These are phyloP conservation scores for Thelonectria blattea DNA, from an alignment of 2,329 filamentous ascomycete genomes.

Conservation along the genomic window DNA sequence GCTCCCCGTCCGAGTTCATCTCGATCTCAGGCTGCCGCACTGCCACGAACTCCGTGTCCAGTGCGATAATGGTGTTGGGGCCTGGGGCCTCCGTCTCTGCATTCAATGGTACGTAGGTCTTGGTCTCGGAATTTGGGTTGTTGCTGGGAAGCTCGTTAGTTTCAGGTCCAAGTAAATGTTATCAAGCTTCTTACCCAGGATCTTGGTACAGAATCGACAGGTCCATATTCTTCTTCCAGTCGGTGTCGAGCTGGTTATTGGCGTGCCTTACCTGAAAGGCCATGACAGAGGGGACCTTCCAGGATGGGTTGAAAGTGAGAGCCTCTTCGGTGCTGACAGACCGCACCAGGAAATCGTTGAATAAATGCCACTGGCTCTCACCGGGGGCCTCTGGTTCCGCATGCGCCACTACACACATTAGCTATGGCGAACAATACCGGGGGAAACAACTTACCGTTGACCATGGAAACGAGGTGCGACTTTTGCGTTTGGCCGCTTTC, in stretches of 20 bases:
- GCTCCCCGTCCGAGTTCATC: slow-evolving; percentile 89
- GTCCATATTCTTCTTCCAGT: slow-evolving; percentile 86
- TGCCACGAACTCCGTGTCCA: slow-evolving; percentile 96
- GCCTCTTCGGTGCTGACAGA: slow-evolving; percentile 83
- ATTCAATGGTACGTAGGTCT: slow-evolving; percentile 66
- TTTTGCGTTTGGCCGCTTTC: slow-evolving; percentile 85
- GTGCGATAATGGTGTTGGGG: slow-evolving; percentile 77
- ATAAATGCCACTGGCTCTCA: slow-evolving; percentile 86
- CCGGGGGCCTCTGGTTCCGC: slow-evolving; percentile 64
- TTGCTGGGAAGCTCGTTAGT: slow-evolving; percentile 42
- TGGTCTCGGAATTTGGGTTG: slow-evolving; percentile 46
- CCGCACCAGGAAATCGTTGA: slow-evolving; percentile 95
- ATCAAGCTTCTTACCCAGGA: slow-evolving; percentile 50
- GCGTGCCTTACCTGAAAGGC: slow-evolving; percentile 83
- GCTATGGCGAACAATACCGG: not conserved
- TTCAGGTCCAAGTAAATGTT: not conserved
- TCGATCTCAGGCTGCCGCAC: slow-evolving; percentile 93
- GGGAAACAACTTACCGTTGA: slow-evolving; percentile 68
- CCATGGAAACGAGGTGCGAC: slow-evolving; percentile 87
- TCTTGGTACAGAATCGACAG: slow-evolving; percentile 84
- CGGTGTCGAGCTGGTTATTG: slow-evolving; percentile 82
- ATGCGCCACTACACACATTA: slow-evolving; percentile 63
- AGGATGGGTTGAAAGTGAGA: slow-evolving; percentile 84
- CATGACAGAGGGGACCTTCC: slow-evolving; percentile 91
- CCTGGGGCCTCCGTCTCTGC: slow-evolving; percentile 68